Evolutionary conservation across 495 filamentous ascomycete species (phyloP), one percentile per base, ranked within the genome.

Genomic region (Aspergillus nanangensis): DNA sequence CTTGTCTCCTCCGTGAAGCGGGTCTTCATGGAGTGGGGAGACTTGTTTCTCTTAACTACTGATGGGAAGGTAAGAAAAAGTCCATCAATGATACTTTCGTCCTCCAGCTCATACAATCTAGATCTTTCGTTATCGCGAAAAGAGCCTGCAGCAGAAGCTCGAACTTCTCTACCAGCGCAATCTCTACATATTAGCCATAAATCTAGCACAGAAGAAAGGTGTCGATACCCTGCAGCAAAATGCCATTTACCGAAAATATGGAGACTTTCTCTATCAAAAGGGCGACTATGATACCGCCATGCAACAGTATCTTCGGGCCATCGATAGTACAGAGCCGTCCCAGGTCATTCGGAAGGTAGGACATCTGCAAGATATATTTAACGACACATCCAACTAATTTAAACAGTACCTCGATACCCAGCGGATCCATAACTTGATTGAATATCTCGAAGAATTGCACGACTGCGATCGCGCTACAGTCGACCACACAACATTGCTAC

Each of bases 231-330:
- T 81, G 15, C 89, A 95, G 60, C 88, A 93, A 37, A 95, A 94
- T 58, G 77, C 87, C 34, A 97, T 98, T 42, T 92, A 87, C 53
- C 82, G 94, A 44, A 92, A 83, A 65, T 97, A 95, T 64, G 93
- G 93, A 8, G 94, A 98, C 60, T 91, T 87, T 49, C 67, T 96
- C n/a, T 96, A 98, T 55, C 89, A 93, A 57, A 93, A 90, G 55
- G 86, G 84, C 3, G 90, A 95, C 58, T 97, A 90, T 58, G 92
- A 98, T 58, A 90, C 86, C 15, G 95, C 93, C 9, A 98, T 98
- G 94, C 87, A 94, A 60, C 93, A 96, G 63, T 98, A 97, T 61
- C 81, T 98, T 51, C 86, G 89, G 57, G 91, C 94, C 0, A 95
- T 98, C 49, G 92, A 95, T 51, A 93, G 87, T 47, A 95, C 90